Conservation (phyloP, 768 basidiomycete genomes). For the Nevesoporus exiguus region DNA sequence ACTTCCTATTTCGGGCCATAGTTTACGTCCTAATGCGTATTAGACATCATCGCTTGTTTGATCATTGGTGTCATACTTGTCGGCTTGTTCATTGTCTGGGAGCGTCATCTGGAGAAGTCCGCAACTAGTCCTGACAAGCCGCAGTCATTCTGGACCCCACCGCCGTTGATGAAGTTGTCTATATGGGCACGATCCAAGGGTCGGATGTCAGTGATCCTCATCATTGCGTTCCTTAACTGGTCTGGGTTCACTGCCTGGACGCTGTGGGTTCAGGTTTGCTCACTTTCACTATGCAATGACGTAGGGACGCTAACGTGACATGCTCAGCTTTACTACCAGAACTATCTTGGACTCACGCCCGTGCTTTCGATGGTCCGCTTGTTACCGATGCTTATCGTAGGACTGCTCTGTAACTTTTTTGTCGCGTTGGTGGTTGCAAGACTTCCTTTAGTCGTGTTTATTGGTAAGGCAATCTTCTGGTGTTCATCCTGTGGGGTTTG, state of each 20-base stretch:
- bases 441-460: slow-evolving; percentile 52
- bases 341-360: slow-evolving; percentile 51
- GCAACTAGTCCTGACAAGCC: slow-evolving; percentile 10
- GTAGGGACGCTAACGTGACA: neutral
- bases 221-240: slow-evolving; percentile 64
- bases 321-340: slow-evolving; percentile 66
- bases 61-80: slow-evolving; percentile 58
- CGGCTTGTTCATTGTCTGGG: slow-evolving; percentile 60
- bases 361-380: slow-evolving; percentile 62
- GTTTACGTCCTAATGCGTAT: slow-evolving; percentile 5
- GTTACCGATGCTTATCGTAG: slow-evolving; percentile 68
- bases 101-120: slow-evolving; percentile 51
- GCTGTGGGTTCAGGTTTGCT: slow-evolving; percentile 46
- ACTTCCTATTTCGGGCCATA: slow-evolving; percentile 15
- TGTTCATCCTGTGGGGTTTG: neutral
- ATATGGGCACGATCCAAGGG: slow-evolving; percentile 65
- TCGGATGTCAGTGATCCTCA: slow-evolving; percentile 57
- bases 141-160: slow-evolving; percentile 39
- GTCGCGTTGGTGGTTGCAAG: slow-evolving; percentile 58
- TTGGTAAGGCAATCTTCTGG: slow-evolving; percentile 39
- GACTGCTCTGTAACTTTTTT: slow-evolving; percentile 61
- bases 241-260: slow-evolving; percentile 52
- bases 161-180: slow-evolving; percentile 61
- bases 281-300: neutral
- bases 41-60: slow-evolving; percentile 71